Conservation (phyloP, 352 stramenopile genomes). For the Phytophthora syringae region DNA sequence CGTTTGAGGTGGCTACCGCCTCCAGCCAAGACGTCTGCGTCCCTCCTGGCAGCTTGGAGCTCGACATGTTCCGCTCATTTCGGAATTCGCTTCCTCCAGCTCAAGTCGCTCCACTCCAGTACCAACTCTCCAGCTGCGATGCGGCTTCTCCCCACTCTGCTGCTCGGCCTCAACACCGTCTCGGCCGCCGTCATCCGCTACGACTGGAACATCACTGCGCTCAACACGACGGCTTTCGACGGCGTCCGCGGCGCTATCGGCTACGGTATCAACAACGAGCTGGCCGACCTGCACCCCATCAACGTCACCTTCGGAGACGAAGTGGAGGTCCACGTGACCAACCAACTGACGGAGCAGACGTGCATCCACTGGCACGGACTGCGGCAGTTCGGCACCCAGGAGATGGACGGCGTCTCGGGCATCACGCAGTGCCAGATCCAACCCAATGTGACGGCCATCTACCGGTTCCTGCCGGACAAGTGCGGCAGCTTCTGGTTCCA, state of each 20-base stretch:
- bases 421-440: conserved; percentile 59
- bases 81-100: conserved; percentile 32
- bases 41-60: not conserved
- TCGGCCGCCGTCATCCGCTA: conserved; percentile 34
- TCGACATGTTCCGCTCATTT: conserved; percentile 26
- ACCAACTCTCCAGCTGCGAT: conserved; percentile 11
- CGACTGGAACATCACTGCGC: conserved; percentile 46
- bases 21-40: not conserved
- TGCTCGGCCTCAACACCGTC: conserved; percentile 27
- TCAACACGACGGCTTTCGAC: conserved; percentile 44
- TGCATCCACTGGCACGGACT: conserved; percentile 62
- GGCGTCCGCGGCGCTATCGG: conserved; percentile 26
- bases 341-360: conserved; percentile 46
- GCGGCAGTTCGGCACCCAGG: conserved; percentile 43
- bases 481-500: conserved; percentile 58
- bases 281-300: conserved; percentile 32
- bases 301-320: conserved; percentile 40
- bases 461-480: conserved; percentile 49
- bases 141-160: conserved; percentile 20
- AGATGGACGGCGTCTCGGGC: conserved; percentile 54
- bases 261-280: conserved; percentile 51
- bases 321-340: conserved; percentile 46
- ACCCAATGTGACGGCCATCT: conserved; percentile 45
- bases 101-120: conserved; percentile 18
- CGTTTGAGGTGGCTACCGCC: not conserved